These are phyloP conservation scores for Kwoniella shivajii DNA, from an alignment of 1,284 basidiomycete species.

Conservation along the genomic window DNA sequence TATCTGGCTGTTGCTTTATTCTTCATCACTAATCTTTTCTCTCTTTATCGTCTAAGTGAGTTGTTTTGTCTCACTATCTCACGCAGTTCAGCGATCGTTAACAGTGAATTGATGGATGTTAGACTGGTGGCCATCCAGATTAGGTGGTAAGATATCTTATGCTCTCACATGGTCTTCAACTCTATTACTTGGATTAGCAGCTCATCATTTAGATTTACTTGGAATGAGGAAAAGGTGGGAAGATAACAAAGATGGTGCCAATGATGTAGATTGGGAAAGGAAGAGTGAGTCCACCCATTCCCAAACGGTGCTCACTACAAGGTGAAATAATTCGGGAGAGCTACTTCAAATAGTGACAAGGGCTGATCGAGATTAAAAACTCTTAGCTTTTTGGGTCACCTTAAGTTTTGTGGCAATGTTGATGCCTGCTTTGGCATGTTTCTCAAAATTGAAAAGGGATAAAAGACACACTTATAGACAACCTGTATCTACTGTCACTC, in stretches of 20 bases:
- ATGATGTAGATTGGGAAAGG: constrained; percentile 59
- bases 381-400: constrained; percentile 57
- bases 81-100: not conserved
- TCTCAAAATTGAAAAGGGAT: constrained; percentile 54
- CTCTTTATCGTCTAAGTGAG: constrained; percentile 56
- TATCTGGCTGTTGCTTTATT: constrained; percentile 58
- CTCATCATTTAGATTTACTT: constrained; percentile 57
- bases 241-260: constrained; percentile 25
- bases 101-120: no score
- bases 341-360: no score
- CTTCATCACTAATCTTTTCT: constrained; percentile 62
- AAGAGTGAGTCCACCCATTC: constrained; percentile 54
- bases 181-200: constrained; percentile 54
- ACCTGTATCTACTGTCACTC: constrained; percentile 34
- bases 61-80: not conserved
- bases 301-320: no score
- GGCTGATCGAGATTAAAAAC: no score
- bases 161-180: constrained; percentile 58
- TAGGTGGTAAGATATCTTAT: constrained; percentile 60
- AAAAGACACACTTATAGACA: constrained; percentile 50
- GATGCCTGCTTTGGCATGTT: constrained; percentile 59
- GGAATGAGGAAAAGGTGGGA: constrained; percentile 37
- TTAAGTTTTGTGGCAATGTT: constrained; percentile 61
- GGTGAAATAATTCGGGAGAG: no score
- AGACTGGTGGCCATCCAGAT: constrained; percentile 54